Conservation (phyloP, 257 asterid species). For the Fraxinus americana region DNA sequence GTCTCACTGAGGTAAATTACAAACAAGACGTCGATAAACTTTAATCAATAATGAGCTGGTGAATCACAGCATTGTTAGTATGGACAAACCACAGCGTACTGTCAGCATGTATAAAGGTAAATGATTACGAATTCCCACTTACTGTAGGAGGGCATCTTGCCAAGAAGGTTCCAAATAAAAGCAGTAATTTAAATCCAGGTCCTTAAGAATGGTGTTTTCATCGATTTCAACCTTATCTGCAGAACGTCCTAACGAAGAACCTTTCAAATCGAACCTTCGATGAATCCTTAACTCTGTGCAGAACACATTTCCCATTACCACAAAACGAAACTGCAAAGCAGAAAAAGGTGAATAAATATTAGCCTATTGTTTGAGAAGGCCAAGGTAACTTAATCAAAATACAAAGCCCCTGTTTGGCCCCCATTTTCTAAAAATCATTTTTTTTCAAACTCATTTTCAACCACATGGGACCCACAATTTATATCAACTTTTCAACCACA, state of each 20-base stretch:
- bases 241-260: too few species aligned
- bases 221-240: too few species aligned
- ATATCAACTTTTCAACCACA: too few species aligned
- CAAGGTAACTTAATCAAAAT: slow-evolving; percentile 15
- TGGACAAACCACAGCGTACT: not conserved
- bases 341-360: slow-evolving; percentile 8
- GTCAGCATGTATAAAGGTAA: not conserved
- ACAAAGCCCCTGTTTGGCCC: too few species aligned
- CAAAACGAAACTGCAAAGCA: slow-evolving; percentile 81
- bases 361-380: slow-evolving; percentile 12
- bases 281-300: slow-evolving; percentile 95
- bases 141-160: slow-evolving; percentile 73
- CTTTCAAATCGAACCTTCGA: slow-evolving; percentile 84
- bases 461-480: too few species aligned
- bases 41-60: not conserved
- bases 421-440: too few species aligned
- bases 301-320: slow-evolving; percentile 98
- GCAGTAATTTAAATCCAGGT: too few species aligned
- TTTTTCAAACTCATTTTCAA: too few species aligned
- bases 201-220: too few species aligned
- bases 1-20: not conserved
- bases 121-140: slow-evolving; percentile 36
- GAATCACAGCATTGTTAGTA: not conserved
- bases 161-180: too few species aligned
- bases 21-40: not conserved